Conservation (phyloP, 805 yeast species). For the Yamadazyma scolyti region DNA sequence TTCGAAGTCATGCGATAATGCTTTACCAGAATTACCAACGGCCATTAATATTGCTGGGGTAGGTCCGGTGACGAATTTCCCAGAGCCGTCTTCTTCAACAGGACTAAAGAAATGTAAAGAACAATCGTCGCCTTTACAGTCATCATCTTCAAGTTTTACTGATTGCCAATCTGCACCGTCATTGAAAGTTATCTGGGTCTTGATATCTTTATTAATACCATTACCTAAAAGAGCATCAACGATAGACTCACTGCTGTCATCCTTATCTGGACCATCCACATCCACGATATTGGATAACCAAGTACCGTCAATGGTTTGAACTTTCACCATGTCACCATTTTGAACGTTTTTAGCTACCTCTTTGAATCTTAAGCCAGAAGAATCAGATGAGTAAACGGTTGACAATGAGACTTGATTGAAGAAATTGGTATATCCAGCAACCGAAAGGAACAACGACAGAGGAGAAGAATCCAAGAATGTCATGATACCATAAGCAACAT, state of each 20-base stretch:
- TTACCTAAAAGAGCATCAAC: constrained; percentile 23
- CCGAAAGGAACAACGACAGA: constrained; percentile 27
- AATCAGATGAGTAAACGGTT: constrained; percentile 50
- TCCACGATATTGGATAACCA: constrained; percentile 47
- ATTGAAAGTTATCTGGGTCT: constrained; percentile 44
- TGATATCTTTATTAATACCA: constrained; percentile 12
- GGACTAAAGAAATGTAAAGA: constrained; percentile 40
- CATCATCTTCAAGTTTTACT: constrained; percentile 44
- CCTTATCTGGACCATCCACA: constrained; percentile 11
- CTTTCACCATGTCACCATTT: constrained; percentile 41
- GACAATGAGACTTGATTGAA: constrained; percentile 16
- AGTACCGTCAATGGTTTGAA: constrained; percentile 57
- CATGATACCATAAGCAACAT: constrained; percentile 32
- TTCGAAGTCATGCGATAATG: constrained; percentile 11
- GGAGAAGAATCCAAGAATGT: constrained; percentile 35
- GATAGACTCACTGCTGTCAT: constrained; percentile 15
- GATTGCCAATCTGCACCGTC: constrained; percentile 53
- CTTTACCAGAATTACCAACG: constrained; percentile 30
- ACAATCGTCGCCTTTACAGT: constrained; percentile 45
- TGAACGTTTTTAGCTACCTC: constrained; percentile 41
- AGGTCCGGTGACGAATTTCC: constrained; percentile 44
- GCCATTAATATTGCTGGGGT: constrained; percentile 47
- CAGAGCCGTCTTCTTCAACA: constrained; percentile 36
- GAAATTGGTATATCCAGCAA: constrained; percentile 10
- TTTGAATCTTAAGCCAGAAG: constrained; percentile 51